Evolutionary conservation across 768 basidiomycete species (phyloP).

Genomic region (Tricholoma sp.): DNA sequence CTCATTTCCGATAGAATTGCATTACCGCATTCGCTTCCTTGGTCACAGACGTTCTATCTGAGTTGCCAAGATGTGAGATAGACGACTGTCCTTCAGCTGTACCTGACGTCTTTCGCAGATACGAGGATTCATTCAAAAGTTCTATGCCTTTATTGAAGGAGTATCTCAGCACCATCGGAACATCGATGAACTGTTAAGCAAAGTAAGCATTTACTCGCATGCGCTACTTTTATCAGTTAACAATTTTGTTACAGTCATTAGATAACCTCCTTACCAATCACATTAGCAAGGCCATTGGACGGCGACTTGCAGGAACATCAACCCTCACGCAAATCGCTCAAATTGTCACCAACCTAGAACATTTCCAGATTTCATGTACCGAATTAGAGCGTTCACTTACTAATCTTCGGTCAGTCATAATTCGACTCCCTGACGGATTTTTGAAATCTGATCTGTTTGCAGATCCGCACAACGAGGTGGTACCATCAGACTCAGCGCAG

Average conservation of each 20-base stretch:
- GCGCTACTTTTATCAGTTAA: background rate
- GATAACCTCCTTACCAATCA: conserved; percentile 75
- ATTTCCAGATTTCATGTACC: conserved; percentile 79
- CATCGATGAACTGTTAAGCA: conserved; percentile 87
- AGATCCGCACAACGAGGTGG: conserved; percentile 86
- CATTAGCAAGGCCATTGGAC: conserved; percentile 72
- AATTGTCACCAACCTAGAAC: conserved; percentile 88
- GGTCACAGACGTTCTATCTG: conserved; percentile 94
- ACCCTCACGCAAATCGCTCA: conserved; percentile 90
- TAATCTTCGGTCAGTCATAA: conserved; percentile 58
- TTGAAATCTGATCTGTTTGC: conserved; percentile 5
- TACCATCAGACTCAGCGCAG: conserved; percentile 62
- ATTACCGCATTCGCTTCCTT: conserved; percentile 75
- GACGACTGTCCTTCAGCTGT: background rate
- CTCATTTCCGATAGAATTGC: conserved; percentile 39
- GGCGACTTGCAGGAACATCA: conserved; percentile 67
- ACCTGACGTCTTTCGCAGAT: conserved; percentile 9
- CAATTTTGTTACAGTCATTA: conserved; percentile 54
- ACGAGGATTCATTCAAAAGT: conserved; percentile 76
- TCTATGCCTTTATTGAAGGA: conserved; percentile 95
- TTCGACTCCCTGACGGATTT: background rate
- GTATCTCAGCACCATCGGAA: conserved; percentile 88
- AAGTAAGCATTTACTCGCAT: conserved; percentile 42
- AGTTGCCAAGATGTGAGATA: conserved; percentile 79
- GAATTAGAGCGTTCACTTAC: conserved; percentile 86